Conservation (phyloP, 192 early-diverging fungal genomes). For the Coemansia sp. region DNA sequence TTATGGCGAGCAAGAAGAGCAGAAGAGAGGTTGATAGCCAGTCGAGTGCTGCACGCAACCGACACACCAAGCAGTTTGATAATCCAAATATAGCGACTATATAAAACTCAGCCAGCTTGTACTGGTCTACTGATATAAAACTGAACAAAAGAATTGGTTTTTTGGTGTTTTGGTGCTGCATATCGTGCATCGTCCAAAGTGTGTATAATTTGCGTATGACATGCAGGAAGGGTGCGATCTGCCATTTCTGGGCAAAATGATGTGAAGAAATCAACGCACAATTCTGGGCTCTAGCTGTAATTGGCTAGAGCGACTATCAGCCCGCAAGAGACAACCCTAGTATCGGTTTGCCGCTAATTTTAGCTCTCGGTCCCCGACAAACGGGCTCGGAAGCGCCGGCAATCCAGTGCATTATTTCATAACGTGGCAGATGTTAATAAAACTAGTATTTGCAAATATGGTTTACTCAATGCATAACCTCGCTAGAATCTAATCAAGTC, state of each 20-base stretch:
- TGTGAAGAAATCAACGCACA: not conserved
- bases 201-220: not conserved
- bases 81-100: not conserved
- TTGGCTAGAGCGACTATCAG: not conserved
- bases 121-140: not conserved
- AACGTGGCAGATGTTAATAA: not conserved
- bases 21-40: not conserved
- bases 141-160: not conserved
- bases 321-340: not conserved
- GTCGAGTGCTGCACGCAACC: no score
- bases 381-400: no score
- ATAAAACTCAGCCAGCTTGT: not conserved
- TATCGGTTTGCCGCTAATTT: not conserved
- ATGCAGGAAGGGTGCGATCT: slow-evolving; percentile 5
- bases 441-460: no score
- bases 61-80: not conserved
- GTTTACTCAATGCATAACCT: not conserved
- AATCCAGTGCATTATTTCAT: not conserved
- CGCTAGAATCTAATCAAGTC: slow-evolving; percentile 20
- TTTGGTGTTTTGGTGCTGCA: slow-evolving; percentile 18
- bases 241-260: not conserved
- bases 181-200: slow-evolving; percentile 2
- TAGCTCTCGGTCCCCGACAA: no score
- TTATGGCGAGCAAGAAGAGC: not conserved
- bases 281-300: not conserved